Evolutionary conservation across 108 stramenopile genomes (phyloP).

Genomic region (Skeletonema marinoi): DNA sequence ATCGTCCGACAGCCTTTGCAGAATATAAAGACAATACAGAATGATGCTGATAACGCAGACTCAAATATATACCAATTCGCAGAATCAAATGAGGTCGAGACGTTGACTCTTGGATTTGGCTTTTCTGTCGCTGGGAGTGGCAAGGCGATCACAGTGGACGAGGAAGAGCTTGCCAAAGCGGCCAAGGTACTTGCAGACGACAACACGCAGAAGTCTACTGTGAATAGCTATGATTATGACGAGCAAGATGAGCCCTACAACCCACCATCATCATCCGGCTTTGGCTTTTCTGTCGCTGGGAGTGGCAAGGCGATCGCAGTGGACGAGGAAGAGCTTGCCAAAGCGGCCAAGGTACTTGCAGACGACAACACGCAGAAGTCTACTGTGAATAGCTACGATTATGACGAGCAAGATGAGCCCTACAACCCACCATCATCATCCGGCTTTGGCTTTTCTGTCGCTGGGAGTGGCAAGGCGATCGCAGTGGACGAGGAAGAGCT

Average conservation of each 20-base stretch:
- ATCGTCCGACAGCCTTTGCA: not conserved
- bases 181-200: not conserved
- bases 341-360: constrained; percentile 13
- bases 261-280: not conserved
- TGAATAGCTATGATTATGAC: not conserved
- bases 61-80: not conserved
- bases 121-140: constrained; percentile 41
- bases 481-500: constrained; percentile 30
- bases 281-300: constrained; percentile 29
- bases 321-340: constrained; percentile 26
- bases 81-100: too few species aligned
- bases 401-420: not conserved
- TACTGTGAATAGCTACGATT: not conserved
- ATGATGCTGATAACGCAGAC: not conserved
- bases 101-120: not conserved
- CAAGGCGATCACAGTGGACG: constrained; percentile 20
- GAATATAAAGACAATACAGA: not conserved
- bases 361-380: not conserved
- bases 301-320: constrained; percentile 22
- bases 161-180: constrained; percentile 28
- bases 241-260: too few species aligned
- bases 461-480: constrained; percentile 28
- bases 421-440: not conserved
- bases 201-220: not conserved
- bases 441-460: constrained; percentile 10